phyloP scores from a whole-genome alignment of 441 rosid species.

The Hura crepitans region DNA sequence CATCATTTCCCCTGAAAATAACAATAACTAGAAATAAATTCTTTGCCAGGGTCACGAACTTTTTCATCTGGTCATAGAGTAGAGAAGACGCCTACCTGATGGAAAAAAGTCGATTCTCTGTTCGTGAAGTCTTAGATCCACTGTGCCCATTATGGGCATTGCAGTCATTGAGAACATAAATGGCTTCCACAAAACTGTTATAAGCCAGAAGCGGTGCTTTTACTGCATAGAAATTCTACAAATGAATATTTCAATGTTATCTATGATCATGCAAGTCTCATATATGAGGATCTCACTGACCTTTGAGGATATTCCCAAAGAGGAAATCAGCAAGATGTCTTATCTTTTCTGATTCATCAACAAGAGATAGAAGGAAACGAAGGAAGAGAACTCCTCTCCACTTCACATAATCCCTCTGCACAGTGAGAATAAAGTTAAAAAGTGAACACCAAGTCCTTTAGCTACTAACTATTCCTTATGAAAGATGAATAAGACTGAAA shows the following conservation, averaged over 20 bases:
- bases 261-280: not conserved
- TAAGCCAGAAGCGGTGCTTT: conserved; percentile 97
- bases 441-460: not conserved
- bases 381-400: conserved; percentile 94
- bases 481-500: conserved; percentile 17
- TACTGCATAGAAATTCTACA: conserved; percentile 40
- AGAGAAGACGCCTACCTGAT: conserved; percentile 45
- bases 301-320: conserved; percentile 84
- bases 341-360: conserved; percentile 89
- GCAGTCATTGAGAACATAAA: conserved; percentile 82
- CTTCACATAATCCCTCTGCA: conserved; percentile 93
- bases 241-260: conserved; percentile 11
- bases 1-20: conserved; percentile 73
- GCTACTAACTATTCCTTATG: not conserved
- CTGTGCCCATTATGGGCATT: conserved; percentile 52
- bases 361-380: conserved; percentile 78
- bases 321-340: conserved; percentile 83
- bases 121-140: conserved; percentile 47
- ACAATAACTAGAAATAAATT: not conserved
- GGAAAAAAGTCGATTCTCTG: conserved; percentile 55
- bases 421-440: conserved; percentile 21
- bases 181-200: conserved; percentile 94
- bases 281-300: conserved; percentile 31
- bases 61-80: conserved; percentile 6
- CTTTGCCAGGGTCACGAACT: not conserved